Evolutionary conservation across 2,329 filamentous ascomycete genomes (phyloP), one percentile per base, ranked within the genome.

Genomic region (Esteya vermicola): DNA sequence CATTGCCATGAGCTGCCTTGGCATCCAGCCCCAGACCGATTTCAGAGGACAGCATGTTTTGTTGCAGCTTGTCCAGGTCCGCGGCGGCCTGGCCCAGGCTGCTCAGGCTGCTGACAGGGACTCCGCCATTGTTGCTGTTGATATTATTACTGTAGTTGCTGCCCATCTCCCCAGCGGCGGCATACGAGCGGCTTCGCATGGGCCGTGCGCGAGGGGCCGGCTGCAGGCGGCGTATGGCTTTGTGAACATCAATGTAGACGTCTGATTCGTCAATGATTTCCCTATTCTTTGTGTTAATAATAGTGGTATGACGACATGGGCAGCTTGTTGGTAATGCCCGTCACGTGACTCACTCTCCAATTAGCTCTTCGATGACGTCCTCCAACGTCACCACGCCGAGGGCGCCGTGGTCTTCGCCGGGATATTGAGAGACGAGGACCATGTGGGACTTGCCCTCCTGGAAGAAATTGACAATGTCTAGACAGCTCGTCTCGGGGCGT

Each of bases 391-490:
- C 85, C 4, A 98, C 91, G 41, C 91, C 91, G 12, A 94, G 66
- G 6, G 88, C 86, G 34, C 91, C 91, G 52, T 83, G 78, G 52
- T 93, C 80, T 48, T 93, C 85, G n/a, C 89, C 88, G 1, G 91
- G 91, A 25, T 61, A 70, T 52, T 94, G 84, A 0, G 89, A 95
- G 9, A 96, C 91, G 22, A 98, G 67, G 0, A 96, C 89, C 88
- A 98, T 94, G 59, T 98, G 91, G 2, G 88, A 94, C 58, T 98
- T 98, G 52, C 91, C 91, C 65, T 98, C 91, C 59, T 98, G 91
- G 65, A 98, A 98, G 61, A 95, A 98, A 63, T 98, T 98, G 62
- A 98, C 85, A 52, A 98, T 96, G 57, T 98, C 91, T 41, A 98
- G 63, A 57, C 91, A 98, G 63, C 88, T 95, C 0, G 91, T 98